phyloP scores from a whole-genome alignment of 148 eudicot genomes.

The Persicaria maculosa region DNA sequence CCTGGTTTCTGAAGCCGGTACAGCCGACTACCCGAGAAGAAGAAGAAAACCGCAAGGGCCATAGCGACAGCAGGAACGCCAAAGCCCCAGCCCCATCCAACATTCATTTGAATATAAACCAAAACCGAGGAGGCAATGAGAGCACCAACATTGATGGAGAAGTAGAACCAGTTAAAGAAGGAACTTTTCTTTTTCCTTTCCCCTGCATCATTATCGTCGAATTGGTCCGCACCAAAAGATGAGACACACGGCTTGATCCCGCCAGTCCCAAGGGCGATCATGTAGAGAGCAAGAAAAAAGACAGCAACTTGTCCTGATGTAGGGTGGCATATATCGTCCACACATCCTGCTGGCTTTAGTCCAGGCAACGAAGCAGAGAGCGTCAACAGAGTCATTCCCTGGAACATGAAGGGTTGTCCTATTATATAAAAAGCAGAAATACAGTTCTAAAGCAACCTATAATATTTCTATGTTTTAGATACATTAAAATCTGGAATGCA shows the following conservation, averaged over 20 bases:
- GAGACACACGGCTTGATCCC: conserved; percentile 19
- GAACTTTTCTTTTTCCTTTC: conserved; percentile 19
- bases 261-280: conserved; percentile 18
- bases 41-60: conserved; percentile 19
- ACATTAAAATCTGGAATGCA: background rate
- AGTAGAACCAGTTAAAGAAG: conserved; percentile 19
- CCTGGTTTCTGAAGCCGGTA: conserved; percentile 19
- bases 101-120: conserved; percentile 19
- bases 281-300: conserved; percentile 15
- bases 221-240: conserved; percentile 19
- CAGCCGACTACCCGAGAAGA: conserved; percentile 13
- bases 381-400: conserved; percentile 22
- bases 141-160: conserved; percentile 22
- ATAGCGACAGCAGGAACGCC: conserved; percentile 21
- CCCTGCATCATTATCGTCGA: conserved; percentile 15
- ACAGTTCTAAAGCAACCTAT: background rate
- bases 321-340: conserved; percentile 3
- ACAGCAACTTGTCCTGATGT: conserved; percentile 15
- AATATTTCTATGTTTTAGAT: background rate
- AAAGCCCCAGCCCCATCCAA: conserved; percentile 23
- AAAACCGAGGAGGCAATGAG: conserved; percentile 15
- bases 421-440: background rate
- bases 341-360: conserved; percentile 9
- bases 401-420: background rate
- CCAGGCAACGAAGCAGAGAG: conserved; percentile 18